Percentiles rank a stretch among this genome's conserved stretches.
Evolutionary conservation across 208 protist genomes (phyloP).

Genomic region (Herpetomonas samuelpessoai): DNA sequence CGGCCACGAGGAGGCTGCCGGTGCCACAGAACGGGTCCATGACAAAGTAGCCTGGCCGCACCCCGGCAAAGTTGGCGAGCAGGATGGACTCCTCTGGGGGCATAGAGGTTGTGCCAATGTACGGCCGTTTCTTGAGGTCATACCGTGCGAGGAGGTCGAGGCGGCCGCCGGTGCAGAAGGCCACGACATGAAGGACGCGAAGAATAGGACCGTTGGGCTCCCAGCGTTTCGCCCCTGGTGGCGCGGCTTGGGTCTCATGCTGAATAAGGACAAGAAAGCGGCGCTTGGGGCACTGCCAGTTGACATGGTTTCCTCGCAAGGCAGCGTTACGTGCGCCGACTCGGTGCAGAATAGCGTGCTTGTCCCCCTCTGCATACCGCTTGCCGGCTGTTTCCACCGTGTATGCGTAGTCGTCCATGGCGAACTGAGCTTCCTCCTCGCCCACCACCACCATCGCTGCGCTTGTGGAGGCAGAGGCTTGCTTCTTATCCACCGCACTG

Average conservation of each 20-base stretch:
- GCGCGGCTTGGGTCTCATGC: slow-evolving; percentile 41
- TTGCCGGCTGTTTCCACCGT: slow-evolving; percentile 73
- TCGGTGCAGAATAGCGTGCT: slow-evolving; percentile 35
- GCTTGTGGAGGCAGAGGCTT: too few species aligned
- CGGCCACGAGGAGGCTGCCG: slow-evolving; percentile 84
- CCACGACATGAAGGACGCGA: slow-evolving; percentile 44
- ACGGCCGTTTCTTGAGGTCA: slow-evolving; percentile 81
- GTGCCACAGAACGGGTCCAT: slow-evolving; percentile 94
- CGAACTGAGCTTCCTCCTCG: slow-evolving; percentile 24
- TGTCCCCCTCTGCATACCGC: slow-evolving; percentile 50
- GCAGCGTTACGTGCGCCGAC: slow-evolving; percentile 18
- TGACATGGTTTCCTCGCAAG: slow-evolving; percentile 10
- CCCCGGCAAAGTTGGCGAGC: slow-evolving; percentile 87
- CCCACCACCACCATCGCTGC: slow-evolving; percentile 23
- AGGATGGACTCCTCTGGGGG: slow-evolving; percentile 92
- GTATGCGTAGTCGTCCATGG: slow-evolving; percentile 33
- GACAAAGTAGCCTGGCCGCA: slow-evolving; percentile 50
- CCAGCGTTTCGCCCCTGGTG: slow-evolving; percentile 29
- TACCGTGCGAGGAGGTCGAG: slow-evolving; percentile 59
- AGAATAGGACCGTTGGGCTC: slow-evolving; percentile 35
- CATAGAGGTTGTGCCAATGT: slow-evolving; percentile 96
- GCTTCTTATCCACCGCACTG: too few species aligned
- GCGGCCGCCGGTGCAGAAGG: slow-evolving; percentile 33
- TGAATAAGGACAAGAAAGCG: slow-evolving; percentile 57
- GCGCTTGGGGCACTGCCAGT: slow-evolving; percentile 22